Evolutionary conservation across 305 asterid genomes (phyloP).

Genomic region (Coffea humblotiana): DNA sequence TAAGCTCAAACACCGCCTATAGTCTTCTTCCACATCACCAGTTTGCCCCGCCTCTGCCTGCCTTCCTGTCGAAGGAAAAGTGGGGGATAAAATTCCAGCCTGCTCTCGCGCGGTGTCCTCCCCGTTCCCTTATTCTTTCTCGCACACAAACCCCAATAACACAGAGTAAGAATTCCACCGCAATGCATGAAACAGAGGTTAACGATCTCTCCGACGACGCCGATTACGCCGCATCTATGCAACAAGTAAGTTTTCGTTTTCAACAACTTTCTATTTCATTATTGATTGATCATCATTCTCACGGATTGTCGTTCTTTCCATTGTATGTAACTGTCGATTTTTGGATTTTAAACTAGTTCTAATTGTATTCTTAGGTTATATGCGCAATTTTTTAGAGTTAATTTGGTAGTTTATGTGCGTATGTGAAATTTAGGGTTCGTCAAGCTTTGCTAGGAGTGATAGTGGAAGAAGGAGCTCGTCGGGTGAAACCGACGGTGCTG

Average conservation of each 20-base stretch:
- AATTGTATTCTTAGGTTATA: not conserved
- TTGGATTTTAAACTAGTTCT: slow-evolving; percentile 17
- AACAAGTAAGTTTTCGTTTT: slow-evolving; percentile 51
- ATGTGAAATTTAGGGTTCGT: slow-evolving; percentile 33
- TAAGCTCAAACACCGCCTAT: not conserved
- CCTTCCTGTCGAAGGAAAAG: slow-evolving; percentile 17
- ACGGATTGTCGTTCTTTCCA: not conserved
- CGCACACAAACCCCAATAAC: slow-evolving; percentile 2
- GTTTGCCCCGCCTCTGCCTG: not conserved
- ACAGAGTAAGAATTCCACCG: slow-evolving; percentile 8
- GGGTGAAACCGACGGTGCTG: slow-evolving; percentile 71
- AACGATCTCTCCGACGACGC: slow-evolving; percentile 85
- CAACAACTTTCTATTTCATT: not conserved
- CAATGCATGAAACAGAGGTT: slow-evolving; percentile 71
- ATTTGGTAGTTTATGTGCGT: slow-evolving; percentile 9
- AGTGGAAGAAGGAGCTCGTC: slow-evolving; percentile 54
- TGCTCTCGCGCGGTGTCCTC: not conserved
- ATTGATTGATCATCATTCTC: not conserved
- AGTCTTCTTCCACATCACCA: not conserved
- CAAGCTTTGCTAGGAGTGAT: slow-evolving; percentile 43
- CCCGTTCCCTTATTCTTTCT: not conserved
- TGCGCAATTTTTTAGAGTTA: slow-evolving; percentile 6
- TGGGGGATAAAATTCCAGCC: not conserved
- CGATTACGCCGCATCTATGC: slow-evolving; percentile 88
- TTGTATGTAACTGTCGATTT: slow-evolving; percentile 6